These are phyloP conservation scores for Colletotrichum sp. DNA, from an alignment of 2,329 filamentous ascomycete genomes.

Conservation along the genomic window DNA sequence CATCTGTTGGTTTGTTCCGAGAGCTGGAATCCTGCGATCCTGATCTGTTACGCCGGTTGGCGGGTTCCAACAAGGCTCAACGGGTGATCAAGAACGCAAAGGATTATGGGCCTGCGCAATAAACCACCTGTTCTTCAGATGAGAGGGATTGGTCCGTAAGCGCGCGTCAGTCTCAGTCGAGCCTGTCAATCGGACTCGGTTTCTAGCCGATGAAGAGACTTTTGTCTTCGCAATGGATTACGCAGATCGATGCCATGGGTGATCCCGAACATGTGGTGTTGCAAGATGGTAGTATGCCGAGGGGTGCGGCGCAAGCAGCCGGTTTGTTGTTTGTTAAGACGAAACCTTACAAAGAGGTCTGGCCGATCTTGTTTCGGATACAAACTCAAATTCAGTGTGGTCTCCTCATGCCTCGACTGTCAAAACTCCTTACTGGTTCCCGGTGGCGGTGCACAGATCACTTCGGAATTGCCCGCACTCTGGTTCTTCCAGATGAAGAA, in stretches of 20 bases:
- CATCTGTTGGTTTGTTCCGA: background rate
- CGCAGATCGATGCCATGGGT: background rate
- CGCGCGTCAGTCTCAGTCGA: background rate
- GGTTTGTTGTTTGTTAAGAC: background rate
- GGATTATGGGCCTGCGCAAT: background rate
- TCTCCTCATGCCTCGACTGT: background rate
- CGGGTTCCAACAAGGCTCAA: background rate
- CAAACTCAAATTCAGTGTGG: background rate
- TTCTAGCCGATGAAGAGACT: background rate
- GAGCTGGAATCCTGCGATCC: background rate
- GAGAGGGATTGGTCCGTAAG: background rate
- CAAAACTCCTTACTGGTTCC: background rate
- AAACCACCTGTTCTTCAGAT: background rate
- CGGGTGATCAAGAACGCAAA: background rate
- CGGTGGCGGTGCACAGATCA: background rate
- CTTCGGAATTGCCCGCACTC: background rate
- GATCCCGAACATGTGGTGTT: background rate
- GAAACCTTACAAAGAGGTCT: background rate
- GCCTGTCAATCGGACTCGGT: background rate
- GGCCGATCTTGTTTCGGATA: background rate
- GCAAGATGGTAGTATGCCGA: background rate
- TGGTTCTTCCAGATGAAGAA: background rate
- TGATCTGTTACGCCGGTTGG: too few relatives aligned
- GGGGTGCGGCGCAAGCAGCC: background rate
- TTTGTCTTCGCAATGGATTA: constrained; percentile 2